phyloP scores from a whole-genome alignment of 2,329 filamentous ascomycete genomes.

The Aureobasidium melanogenum region DNA sequence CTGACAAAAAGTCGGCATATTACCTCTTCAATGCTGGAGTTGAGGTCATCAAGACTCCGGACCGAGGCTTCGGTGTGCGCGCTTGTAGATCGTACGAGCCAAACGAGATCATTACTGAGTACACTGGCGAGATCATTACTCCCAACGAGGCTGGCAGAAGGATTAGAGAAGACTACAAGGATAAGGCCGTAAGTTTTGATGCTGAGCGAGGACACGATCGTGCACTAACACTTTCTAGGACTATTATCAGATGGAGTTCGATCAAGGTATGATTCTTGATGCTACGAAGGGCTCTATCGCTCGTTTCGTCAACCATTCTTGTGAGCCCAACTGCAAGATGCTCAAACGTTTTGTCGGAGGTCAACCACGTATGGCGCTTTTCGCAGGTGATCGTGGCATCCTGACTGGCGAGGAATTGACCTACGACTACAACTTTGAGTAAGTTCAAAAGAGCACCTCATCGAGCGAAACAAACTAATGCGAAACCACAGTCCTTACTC shows the following conservation, averaged over 20 bases:
- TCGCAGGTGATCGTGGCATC: conserved; percentile 81
- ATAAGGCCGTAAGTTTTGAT: conserved; percentile 64
- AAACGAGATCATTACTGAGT: conserved; percentile 96
- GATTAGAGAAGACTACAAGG: conserved; percentile 88
- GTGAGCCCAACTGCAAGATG: conserved; percentile 88
- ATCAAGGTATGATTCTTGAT: conserved; percentile 98
- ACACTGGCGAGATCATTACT: conserved; percentile 95
- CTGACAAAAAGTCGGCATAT: conserved; percentile 33
- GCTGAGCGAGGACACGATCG: neutral
- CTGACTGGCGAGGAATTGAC: conserved; percentile 93
- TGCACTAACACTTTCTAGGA: conserved; percentile 47
- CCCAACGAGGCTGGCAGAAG: conserved; percentile 86
- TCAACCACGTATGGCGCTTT: conserved; percentile 91
- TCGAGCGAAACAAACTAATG: neutral
- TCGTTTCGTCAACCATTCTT: conserved; percentile 96
- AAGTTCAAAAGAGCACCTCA: conserved; percentile 30
- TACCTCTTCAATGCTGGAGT: conserved; percentile 88
- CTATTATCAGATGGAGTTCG: conserved; percentile 97
- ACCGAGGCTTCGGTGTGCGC: conserved; percentile 85
- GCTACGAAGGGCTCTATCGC: conserved; percentile 93
- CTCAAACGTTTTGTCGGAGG: conserved; percentile 94
- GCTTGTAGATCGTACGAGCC: conserved; percentile 80
- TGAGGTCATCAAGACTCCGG: conserved; percentile 82
- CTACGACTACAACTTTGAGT: conserved; percentile 79
- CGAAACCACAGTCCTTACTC: conserved; percentile 42